Base-by-base conservation (phyloP, 2,329 filamentous ascomycete genomes). In the Fusarium armeniacum region DNA sequence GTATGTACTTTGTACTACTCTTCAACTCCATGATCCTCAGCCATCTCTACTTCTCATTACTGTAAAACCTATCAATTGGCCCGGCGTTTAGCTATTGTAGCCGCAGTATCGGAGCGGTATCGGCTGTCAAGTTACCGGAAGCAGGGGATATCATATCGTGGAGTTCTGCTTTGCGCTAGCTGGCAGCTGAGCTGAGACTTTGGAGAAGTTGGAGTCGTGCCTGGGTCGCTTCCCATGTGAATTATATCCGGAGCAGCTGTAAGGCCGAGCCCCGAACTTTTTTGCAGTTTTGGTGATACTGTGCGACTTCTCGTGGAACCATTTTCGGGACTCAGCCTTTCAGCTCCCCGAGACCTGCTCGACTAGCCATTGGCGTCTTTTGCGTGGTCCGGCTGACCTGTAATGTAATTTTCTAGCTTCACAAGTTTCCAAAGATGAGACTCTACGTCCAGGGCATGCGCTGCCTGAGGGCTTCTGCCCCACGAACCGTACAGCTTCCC, bases 391-490 rank as follows among this genome's bases (percentile, higher is more conserved):
- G 28, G 10, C 20, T 36, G 73, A 44, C 61, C 63, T 69, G 38
- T 59, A 63, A 64, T 61, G 60, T 66, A 51, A 73, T 70, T 73
- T 28, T 59, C 16, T 50, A 71, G 67, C 71, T 71, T 45, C 18
- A 20, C 26, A 51, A 38, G 35, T 33, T n/a, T 38, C 38, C 38
- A 67, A 33, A 58, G 57, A 78, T 77, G 74, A 74, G 69, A 51
- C 47, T 72, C 40, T 74, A 71, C 57, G 62, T 69, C 47, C 69
- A 70, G 18, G 65, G 70, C 62, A 65, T 75, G 71, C 75, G 72
- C 26, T 70, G 71, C 60, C 74, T 82, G 36, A 53, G 75, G 65
- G 67, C 67, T 45, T 62, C 66, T 72, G 61, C 74, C 54, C 70
- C 69, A 22, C 73, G 73, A 71, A 61, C 65, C 36, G 70, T 62